Base-by-base conservation (phyloP, 2,329 filamentous ascomycete species). In the Neospermospora avenae region DNA sequence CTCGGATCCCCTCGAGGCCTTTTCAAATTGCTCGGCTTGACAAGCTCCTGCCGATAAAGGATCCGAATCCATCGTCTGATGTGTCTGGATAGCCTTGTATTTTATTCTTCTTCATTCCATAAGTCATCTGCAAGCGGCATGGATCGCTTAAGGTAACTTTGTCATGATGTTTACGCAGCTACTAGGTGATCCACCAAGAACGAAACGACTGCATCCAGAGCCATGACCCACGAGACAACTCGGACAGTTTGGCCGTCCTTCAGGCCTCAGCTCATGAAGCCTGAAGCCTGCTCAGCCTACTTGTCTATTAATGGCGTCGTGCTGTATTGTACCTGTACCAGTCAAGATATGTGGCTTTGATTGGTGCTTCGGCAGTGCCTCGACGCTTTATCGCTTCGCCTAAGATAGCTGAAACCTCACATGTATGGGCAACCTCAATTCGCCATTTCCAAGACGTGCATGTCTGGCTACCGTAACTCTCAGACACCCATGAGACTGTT, bases 401-500 rank as follows among this genome's bases (percentile, higher is more conserved):
- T 46, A 52, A 55, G 51, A 25, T 57, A 28, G 39, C 46, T 68
- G 67, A 67, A 67, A 68, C 65, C 55, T 42, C 42, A 31, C 35
- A 45, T 57, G 65, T 68, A 46, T 59, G 56, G 42, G 45, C 53
- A 58, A 46, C 49, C 52, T 62, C 57, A 61, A 45, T 59, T 37
- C 51, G 35, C 59, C 41, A 41, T 55, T 46, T 55, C 58, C 56
- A 55, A 58, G 58, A 46, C 45, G 56, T 54, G 45, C 41, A 49
- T 61, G 68, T 69, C 41, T 64, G 63, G 66, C 55, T 25, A 59
- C 41, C 58, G 55, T 34, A 48, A 63, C 44, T 62, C 64, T 67
- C 68, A 58, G 63, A 70, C 68, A 63, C 28, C 62, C 64, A 65
- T 69, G 67, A 70, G 66, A 70, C 67, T 58, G 49, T 62, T 63